Base-by-base conservation (phyloP, 2,329 filamentous ascomycete species). In the Chaetomiaceae sp. region DNA sequence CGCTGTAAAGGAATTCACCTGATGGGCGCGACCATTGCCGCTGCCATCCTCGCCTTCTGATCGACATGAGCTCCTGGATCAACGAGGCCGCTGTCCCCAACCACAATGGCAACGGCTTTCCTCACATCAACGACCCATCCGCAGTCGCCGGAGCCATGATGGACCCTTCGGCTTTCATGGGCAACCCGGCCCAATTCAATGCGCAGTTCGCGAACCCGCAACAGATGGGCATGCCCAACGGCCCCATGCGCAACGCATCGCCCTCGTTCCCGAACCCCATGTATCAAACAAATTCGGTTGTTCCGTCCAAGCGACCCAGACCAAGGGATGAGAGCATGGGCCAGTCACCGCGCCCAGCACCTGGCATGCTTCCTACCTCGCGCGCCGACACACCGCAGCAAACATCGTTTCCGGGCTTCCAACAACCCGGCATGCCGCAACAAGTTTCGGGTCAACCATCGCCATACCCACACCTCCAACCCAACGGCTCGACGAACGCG, bases 301-400 rank as follows among this genome's bases (percentile, higher is more conserved):
- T 96, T 61, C 92, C 92, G 54, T 92, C 91, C 20, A 99, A 97
- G 73, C 84, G 94, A 65, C 81, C 88, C 49, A 82, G 89, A 42
- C 86, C 87, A 48, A 77, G 82, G 66, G 90, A 95, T 71, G 91
- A 96, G 70, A 91, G 85, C 66, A 79, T 94, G 65, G 86, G 85
- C 61, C 85, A 87, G 67, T 95, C 90, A 29, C 90, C 92, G 48
- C 81, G 85, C 65, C 87, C 86, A 66, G 84, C 86, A 51, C 81
- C 86, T 5, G 82, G 82, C 59, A 87, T 87, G 72, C 72, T 90
- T 27, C 87, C 89, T 44, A 84, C 82, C 21, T 95, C 92, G 71
- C 89, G 92, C 71, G 92, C 92, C 63, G 91, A 96, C 67, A 97
- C 92, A 27, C 92, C 92, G 30, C 88, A 90, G 64, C 89, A 92